Conservation (phyloP, 2,329 filamentous ascomycete species). For the Alternaria sp. region DNA sequence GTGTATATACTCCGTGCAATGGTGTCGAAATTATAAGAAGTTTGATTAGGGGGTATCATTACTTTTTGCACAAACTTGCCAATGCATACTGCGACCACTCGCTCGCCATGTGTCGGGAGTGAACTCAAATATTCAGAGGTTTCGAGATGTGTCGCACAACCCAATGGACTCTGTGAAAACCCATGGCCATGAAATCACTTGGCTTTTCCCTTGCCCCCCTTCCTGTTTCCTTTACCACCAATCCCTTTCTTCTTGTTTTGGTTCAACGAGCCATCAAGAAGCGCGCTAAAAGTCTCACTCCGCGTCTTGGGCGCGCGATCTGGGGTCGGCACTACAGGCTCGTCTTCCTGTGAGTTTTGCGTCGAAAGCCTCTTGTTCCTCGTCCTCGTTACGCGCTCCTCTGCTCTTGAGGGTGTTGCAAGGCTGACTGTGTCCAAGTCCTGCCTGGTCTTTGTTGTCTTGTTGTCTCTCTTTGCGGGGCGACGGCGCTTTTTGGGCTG, state of each 20-base stretch:
- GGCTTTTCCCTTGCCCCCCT: background rate
- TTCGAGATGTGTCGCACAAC: background rate
- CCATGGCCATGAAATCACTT: background rate
- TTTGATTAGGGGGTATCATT: background rate
- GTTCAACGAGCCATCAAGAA: slow-evolving; percentile 24
- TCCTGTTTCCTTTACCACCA: background rate
- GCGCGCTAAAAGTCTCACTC: slow-evolving; percentile 32
- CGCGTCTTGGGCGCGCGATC: slow-evolving; percentile 25
- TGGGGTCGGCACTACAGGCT: background rate
- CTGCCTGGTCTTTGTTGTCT: background rate
- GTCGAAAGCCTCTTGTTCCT: slow-evolving; percentile 11
- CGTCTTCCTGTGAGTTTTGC: background rate
- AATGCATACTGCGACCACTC: background rate
- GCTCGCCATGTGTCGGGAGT: background rate
- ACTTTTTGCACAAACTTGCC: background rate
- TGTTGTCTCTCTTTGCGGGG: slow-evolving; percentile 12
- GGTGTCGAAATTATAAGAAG: background rate
- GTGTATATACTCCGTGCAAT: background rate
- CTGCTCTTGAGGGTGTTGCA: slow-evolving; percentile 11
- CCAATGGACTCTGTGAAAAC: background rate
- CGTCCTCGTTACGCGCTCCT: slow-evolving; percentile 1
- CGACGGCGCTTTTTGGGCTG: slow-evolving; percentile 11
- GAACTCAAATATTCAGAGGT: background rate
- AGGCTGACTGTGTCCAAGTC: background rate
- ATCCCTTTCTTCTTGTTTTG: slow-evolving; percentile 17